Conservation (phyloP, 2,329 filamentous ascomycete species). For the Xylaria sp. region DNA sequence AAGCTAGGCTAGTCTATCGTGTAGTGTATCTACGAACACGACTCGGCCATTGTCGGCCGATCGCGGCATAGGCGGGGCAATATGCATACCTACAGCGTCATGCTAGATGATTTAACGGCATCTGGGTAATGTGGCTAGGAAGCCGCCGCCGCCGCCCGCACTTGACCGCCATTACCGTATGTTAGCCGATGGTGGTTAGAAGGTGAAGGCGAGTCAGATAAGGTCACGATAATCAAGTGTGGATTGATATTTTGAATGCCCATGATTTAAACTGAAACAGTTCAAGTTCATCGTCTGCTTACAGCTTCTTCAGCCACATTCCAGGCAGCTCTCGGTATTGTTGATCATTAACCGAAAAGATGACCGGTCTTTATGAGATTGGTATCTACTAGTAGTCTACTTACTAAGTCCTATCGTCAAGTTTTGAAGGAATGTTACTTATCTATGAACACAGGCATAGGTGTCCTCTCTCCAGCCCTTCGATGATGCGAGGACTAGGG, state of each 20-base stretch:
- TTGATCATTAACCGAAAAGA: not conserved
- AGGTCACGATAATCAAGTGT: not conserved
- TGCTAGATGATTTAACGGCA: not conserved
- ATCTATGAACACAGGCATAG: not conserved
- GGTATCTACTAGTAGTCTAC: not conserved
- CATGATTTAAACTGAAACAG: no score
- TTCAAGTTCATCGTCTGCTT: not conserved
- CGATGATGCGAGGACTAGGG: not conserved
- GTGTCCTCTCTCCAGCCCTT: not conserved
- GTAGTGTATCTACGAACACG: not conserved
- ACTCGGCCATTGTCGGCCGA: conserved; percentile 35
- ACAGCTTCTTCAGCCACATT: not conserved
- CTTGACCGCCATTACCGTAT: conserved; percentile 26
- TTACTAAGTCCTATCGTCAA: not conserved
- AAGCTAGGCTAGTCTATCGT: conserved; percentile 5
- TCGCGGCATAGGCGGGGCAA: conserved; percentile 37
- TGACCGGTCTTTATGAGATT: not conserved
- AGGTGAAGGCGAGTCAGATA: not conserved
- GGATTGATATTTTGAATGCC: not conserved
- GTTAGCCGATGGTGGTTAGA: conserved; percentile 2
- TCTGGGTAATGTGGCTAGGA: not conserved
- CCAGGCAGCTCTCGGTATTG: not conserved
- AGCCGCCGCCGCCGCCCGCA: no score
- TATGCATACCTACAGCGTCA: conserved; percentile 15
- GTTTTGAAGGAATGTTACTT: not conserved